Conservation (phyloP, 176 grass and related monocot species). For the Paspalum notatum region DNA sequence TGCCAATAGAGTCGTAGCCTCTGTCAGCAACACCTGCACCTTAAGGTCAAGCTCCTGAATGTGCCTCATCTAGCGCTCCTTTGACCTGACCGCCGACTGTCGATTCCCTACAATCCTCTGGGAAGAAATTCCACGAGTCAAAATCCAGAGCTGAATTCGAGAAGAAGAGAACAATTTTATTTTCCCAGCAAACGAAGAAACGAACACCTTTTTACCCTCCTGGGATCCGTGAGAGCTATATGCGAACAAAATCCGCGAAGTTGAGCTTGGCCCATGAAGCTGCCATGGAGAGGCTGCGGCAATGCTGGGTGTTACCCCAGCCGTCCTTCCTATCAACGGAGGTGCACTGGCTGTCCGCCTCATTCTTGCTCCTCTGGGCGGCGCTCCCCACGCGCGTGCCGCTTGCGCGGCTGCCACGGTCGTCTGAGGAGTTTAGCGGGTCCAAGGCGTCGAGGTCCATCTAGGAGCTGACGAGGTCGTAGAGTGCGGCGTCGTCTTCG, state of each 20-base stretch:
- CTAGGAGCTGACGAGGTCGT: no score
- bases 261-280: slow-evolving; percentile 59
- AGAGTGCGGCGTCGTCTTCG: no score
- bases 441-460: no score
- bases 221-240: slow-evolving; percentile 87
- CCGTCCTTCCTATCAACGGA: no score
- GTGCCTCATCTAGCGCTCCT: slow-evolving; percentile 97
- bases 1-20: slow-evolving; percentile 89
- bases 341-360: no score
- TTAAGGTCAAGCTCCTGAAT: slow-evolving; percentile 95
- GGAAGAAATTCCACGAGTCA: not conserved
- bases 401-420: no score
- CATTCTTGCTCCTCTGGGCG: no score
- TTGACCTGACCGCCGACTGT: slow-evolving; percentile 83
- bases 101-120: slow-evolving; percentile 94
- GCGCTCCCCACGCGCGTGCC: no score
- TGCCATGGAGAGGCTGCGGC: no score
- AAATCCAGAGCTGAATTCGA: slow-evolving; percentile 15
- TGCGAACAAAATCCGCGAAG: no score
- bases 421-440: slow-evolving; percentile 53
- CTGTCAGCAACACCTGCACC: slow-evolving; percentile 85
- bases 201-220: slow-evolving; percentile 83
- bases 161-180: not conserved
- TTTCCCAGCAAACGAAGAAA: slow-evolving; percentile 16
- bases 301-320: no score